Percentiles rank a stretch among this genome's conserved stretches.
Evolutionary conservation across 2,329 filamentous ascomycete species (phyloP).

Genomic region (Colletotrichum costaricense): DNA sequence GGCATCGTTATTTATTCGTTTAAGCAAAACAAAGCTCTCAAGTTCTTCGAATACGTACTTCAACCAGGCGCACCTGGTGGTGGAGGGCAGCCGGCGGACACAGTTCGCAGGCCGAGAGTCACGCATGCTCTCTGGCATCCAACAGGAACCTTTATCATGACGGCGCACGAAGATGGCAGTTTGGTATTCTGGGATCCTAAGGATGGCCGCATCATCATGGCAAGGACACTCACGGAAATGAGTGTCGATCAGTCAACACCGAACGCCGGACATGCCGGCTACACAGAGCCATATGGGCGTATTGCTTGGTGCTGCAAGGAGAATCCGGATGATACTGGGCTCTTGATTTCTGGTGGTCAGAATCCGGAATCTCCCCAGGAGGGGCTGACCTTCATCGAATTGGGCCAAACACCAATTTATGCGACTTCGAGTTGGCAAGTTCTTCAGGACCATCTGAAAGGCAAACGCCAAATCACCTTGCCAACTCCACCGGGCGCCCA

Average conservation of each 20-base stretch:
- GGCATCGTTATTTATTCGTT: slow-evolving; percentile 94
- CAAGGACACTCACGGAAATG: slow-evolving; percentile 80
- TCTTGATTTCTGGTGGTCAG: slow-evolving; percentile 87
- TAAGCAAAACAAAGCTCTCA: slow-evolving; percentile 84
- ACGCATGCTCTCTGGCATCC: slow-evolving; percentile 95
- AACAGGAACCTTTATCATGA: slow-evolving; percentile 88
- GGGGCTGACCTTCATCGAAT: slow-evolving; percentile 88
- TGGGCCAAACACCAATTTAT: slow-evolving; percentile 90
- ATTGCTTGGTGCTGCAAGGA: slow-evolving; percentile 94
- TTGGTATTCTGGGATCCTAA: slow-evolving; percentile 95
- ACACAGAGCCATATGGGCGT: slow-evolving; percentile 80
- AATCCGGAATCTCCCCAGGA: slow-evolving; percentile 74
- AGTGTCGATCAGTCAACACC: slow-evolving; percentile 77
- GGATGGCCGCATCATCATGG: slow-evolving; percentile 85
- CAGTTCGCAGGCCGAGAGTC: slow-evolving; percentile 76
- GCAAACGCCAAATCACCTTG: slow-evolving; percentile 78
- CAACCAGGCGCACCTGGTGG: slow-evolving; percentile 87
- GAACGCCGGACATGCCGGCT: slow-evolving; percentile 61
- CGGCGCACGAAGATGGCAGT: slow-evolving; percentile 89
- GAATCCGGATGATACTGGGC: slow-evolving; percentile 91
- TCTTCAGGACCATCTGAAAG: slow-evolving; percentile 81
- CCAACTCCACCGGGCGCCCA: slow-evolving; percentile 82
- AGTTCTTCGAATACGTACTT: slow-evolving; percentile 86
- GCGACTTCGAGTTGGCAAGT: slow-evolving; percentile 91
- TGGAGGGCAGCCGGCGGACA: slow-evolving; percentile 72